A percentile compares a stretch with the other conserved stretches of the same genome.
phyloP scores from a whole-genome alignment of 169 alveolate species.

The Eimeria nieschulzi region DNA sequence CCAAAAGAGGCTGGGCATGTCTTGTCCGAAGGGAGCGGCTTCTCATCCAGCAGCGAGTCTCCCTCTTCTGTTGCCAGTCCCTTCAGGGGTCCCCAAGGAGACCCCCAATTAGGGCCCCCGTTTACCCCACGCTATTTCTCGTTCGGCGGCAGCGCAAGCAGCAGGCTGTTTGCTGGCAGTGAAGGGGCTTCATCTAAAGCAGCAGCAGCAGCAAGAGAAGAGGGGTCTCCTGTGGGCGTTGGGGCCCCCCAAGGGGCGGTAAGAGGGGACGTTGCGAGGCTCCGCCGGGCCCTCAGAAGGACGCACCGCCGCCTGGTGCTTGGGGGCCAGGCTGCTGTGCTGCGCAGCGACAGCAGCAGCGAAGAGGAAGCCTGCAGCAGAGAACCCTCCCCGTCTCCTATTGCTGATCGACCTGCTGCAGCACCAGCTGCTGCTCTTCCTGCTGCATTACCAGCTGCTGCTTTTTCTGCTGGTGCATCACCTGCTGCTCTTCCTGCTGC shows the following conservation, averaged over 20 bases:
- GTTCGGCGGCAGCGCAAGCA: constrained; percentile 44
- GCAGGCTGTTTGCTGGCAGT: constrained; percentile 3
- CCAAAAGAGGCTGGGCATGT: neutral
- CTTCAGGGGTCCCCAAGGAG: constrained; percentile 25
- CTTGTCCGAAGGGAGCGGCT: neutral
- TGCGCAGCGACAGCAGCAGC: constrained; percentile 65
- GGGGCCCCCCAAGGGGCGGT: constrained; percentile 42
- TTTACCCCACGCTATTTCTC: constrained; percentile 10
- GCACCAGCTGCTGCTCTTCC: constrained; percentile 12
- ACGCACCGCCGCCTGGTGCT: constrained; percentile 36
- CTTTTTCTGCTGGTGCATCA: neutral
- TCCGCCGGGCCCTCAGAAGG: constrained; percentile 24
- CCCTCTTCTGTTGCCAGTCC: neutral
- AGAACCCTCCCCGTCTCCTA: constrained; percentile 22
- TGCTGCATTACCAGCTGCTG: neutral
- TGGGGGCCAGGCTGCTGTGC: constrained; percentile 53
- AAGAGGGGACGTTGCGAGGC: neutral
- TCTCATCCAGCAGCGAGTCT: neutral
- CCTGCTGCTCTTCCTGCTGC: neutral
- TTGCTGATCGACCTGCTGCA: neutral
- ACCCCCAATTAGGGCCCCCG: constrained; percentile 36
- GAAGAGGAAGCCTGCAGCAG: constrained; percentile 51
- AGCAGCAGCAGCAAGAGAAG: constrained; percentile 21
- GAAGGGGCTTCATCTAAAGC: neutral
- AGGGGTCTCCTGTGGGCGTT: neutral